Base-by-base conservation (phyloP, 192 early-diverging fungal genomes). In the Coemansia erecta region DNA sequence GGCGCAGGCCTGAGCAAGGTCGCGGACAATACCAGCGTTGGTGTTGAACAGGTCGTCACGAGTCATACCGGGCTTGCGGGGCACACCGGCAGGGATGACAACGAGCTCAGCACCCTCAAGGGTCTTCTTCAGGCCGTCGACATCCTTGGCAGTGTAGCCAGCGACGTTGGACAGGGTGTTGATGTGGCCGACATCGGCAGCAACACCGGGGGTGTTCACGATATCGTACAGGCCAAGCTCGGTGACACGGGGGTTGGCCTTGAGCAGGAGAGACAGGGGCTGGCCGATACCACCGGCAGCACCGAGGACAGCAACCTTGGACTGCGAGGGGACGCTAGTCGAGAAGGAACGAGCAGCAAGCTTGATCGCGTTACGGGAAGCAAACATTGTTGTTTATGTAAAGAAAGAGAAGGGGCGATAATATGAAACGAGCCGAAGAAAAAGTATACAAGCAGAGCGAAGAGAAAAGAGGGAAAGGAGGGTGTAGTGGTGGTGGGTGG, bases 11-110 rank as follows among this genome's bases (percentile, higher is more conserved):
- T 86, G 76, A 58, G 94, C 92, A 52, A 94, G 85, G 55, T 73
- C 84, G 62, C 85, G 86, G 63, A 93, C 90, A 72, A 95, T 95
- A 42, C 87, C 83, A 57, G 94, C 94, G 76, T 95, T 95, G 81
- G 86, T 93, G 86, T 97, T 98, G 89, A 98, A 98, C 60, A 98
- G 82, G 60, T 98, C 96, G 71, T 98, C 94, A 72, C 96, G 90
- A 63, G 94, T 93, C 96, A 98, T 98, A 53, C 94, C 96, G 56
- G 94, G 96, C 89, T 98, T 98, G 72, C 96, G 88, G 56, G 96
- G 96, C 15, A 98, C 90, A 72, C 96, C 94, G 56, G 94, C 96
- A 19, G 97, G 97, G 68, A 99, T 98, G 49, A 99, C 90, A 56
- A 99, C 90, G 43, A 92, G 72, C 53, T 87, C 81, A n/a, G 90